These are phyloP conservation scores for Peronospora destructor DNA, from an alignment of 352 stramenopile genomes.

Conservation along the genomic window DNA sequence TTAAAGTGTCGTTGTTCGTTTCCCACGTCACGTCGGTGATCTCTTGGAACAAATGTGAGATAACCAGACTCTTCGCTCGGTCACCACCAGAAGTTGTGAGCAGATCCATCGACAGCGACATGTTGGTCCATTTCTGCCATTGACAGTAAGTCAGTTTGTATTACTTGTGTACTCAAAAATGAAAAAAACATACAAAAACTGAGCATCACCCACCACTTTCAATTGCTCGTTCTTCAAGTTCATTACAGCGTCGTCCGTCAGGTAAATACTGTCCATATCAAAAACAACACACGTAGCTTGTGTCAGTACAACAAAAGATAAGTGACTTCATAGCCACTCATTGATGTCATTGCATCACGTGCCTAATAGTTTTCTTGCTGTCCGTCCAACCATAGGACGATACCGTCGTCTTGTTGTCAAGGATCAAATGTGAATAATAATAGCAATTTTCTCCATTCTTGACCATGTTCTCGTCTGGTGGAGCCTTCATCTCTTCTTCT, in stretches of 20 bases:
- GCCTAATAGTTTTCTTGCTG: conserved; percentile 59
- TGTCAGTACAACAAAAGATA: not conserved
- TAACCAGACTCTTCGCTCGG: conserved; percentile 58
- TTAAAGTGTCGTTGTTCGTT: conserved; percentile 50
- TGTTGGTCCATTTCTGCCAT: conserved; percentile 69
- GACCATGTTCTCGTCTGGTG: conserved; percentile 56
- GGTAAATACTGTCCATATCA: conserved; percentile 50
- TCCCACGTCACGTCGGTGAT: conserved; percentile 65
- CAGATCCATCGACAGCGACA: conserved; percentile 68
- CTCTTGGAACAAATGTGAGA: conserved; percentile 59
- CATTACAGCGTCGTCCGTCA: conserved; percentile 51
- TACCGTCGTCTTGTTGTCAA: conserved; percentile 42
- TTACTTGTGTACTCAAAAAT: not conserved
- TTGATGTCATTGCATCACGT: not conserved
- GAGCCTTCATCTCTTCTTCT: conserved; percentile 17
- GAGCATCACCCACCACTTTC: conserved; percentile 36
- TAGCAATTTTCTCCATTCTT: conserved; percentile 79
- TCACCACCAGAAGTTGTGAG: conserved; percentile 31
- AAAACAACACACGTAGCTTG: not conserved
- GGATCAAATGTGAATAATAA: conserved; percentile 54
- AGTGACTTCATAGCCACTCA: not conserved
- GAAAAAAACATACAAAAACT: not conserved
- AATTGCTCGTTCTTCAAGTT: conserved; percentile 57
- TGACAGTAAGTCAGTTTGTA: conserved; percentile 4
- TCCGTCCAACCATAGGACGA: conserved; percentile 17